Evolutionary conservation across 768 basidiomycete genomes (phyloP), one percentile per base, ranked within the genome.

Genomic region (Suillus weaverae): DNA sequence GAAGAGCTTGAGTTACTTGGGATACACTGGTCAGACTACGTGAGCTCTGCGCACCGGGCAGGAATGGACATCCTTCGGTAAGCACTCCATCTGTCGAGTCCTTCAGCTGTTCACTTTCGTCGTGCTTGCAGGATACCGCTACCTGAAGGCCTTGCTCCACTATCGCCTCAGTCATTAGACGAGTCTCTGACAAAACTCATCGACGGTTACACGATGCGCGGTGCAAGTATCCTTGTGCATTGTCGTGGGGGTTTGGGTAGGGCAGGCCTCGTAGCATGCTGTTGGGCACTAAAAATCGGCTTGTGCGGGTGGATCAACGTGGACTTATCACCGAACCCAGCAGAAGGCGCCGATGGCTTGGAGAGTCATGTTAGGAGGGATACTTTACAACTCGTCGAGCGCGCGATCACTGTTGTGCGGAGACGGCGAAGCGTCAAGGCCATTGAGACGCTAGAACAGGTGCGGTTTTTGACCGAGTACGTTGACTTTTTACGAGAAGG

Each of bases 181-280:
- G 79, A 73, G 0, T 84, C 91, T 62, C 79, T 99, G 4, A 80
- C 82, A 8, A 79, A 82, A 51, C 75, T 97, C 62, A 89, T 95
- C 50, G 75, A 85, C 26, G 74, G 75, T 5, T 97, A 97, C 71
- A 90, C 95, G 0, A 80, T 95, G 4, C 79, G 78, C 6, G 94
- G 95, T 3, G 72, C 85, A 0, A 83, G 86, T 10, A 83, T 95
- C 10, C 83, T 97, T 13, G 91, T 90, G 14, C 97, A 98, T 70
- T 99, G 97, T 73, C 86, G 96, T 20, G 96, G 96, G 18, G 97
- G 97, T 4, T 91, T 99, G 8, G 96, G 96, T 3, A 86, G 96
- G 20, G 97, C 96, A 0, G 97, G 96, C 1, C 83, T 98, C 32
- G 83, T 98, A 53, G 95, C 95, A 2, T 93, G 90, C 69, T 94